Conservation (phyloP, 345 rosid species). For the Xanthoceras sorbifolium region DNA sequence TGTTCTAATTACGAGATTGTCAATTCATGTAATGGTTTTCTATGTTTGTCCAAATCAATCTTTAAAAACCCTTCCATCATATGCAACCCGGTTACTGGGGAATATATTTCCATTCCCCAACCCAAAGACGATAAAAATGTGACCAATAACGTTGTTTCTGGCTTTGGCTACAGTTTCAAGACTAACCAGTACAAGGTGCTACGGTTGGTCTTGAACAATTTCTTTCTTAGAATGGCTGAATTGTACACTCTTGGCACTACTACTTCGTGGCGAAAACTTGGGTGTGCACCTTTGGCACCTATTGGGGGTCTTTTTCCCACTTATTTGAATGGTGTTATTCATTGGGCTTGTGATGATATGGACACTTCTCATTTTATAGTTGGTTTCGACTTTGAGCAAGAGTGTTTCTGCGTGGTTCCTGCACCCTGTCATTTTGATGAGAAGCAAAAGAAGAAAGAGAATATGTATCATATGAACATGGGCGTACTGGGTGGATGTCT, state of each 20-base stretch:
- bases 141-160: neutral
- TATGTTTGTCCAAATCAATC: slow-evolving; percentile 21
- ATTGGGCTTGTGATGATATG: slow-evolving; percentile 21
- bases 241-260: slow-evolving; percentile 11
- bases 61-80: slow-evolving; percentile 17
- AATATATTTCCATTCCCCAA: slow-evolving; percentile 22
- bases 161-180: slow-evolving; percentile 15
- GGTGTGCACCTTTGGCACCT: slow-evolving; percentile 2
- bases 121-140: neutral
- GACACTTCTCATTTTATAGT: neutral
- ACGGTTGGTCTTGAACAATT: neutral
- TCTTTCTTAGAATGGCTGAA: slow-evolving; percentile 6
- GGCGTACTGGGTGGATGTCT: slow-evolving; percentile 25
- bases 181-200: slow-evolving; percentile 28
- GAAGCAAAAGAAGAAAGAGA: neutral
- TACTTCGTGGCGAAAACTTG: slow-evolving; percentile 18
- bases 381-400: slow-evolving; percentile 24
- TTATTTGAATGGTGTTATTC: slow-evolving; percentile 26
- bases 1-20: neutral
- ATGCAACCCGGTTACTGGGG: slow-evolving; percentile 30
- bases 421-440: slow-evolving; percentile 11
- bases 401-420: slow-evolving; percentile 18
- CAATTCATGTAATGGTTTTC: slow-evolving; percentile 33
- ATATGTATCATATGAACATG: slow-evolving; percentile 12
- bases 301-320: neutral